phyloP scores from a whole-genome alignment of 192 early-diverging fungal genomes.

The Coemansia pectinata region DNA sequence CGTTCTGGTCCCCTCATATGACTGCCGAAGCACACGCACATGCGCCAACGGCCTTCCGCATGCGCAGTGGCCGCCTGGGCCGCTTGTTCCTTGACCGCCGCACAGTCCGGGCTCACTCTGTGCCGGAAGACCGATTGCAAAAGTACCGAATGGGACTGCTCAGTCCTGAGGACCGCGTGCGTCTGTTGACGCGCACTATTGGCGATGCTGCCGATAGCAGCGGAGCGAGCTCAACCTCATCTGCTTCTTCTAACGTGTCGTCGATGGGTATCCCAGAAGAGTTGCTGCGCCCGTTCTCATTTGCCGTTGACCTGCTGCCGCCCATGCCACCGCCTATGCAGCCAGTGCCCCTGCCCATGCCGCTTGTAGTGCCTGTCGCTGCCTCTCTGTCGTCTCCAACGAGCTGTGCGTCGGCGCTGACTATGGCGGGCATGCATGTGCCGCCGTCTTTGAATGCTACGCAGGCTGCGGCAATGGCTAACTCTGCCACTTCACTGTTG shows the following conservation, averaged over 20 bases:
- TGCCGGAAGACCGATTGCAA: constrained; percentile 5
- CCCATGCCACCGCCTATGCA: not conserved
- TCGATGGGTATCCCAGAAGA: constrained; percentile 17
- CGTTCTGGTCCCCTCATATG: constrained; percentile 34
- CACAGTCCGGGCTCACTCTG: not conserved
- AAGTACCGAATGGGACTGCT: constrained; percentile 38
- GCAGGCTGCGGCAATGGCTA: not conserved
- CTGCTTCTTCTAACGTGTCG: not conserved
- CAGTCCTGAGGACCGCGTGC: constrained; percentile 30
- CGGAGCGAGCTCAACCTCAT: not conserved
- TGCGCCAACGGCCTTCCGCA: constrained; percentile 25
- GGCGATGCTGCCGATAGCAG: not conserved
- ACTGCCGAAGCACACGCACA: not conserved
- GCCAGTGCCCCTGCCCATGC: constrained; percentile 2
- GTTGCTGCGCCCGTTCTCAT: constrained; percentile 40
- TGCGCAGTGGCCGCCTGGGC: constrained; percentile 40
- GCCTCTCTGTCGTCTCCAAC: not conserved
- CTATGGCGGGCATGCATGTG: not conserved
- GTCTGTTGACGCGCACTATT: constrained; percentile 6
- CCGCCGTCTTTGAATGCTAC: not conserved
- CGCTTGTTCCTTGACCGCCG: constrained; percentile 46
- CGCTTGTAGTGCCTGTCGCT: not conserved
- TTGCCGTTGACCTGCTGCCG: constrained; percentile 10
- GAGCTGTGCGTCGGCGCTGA: not conserved
- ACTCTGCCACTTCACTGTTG: not conserved